Evolutionary conservation across 2,329 filamentous ascomycete species (phyloP), one percentile per base, ranked within the genome.

Genomic region (Trichoderma brevicompactum): DNA sequence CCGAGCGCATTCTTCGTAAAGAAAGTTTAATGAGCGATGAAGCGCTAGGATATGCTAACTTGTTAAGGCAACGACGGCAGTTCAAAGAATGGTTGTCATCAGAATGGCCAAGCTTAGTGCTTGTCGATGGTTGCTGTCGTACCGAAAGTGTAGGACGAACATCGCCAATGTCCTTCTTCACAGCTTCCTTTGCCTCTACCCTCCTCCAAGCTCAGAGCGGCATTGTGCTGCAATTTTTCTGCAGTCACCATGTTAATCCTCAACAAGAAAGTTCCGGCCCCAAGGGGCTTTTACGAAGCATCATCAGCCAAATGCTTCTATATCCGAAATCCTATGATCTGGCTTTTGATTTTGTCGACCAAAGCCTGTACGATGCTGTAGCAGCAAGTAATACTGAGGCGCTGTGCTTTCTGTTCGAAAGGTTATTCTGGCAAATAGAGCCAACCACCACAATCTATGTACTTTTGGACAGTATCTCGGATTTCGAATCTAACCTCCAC

Each of bases 1-100:
- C 60, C 6, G 60, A 63, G 32, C 60, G 60, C 15, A 63, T 63
- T n/a, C 40, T 63, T 4, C 60, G 60, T n/a, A 63, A 63, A 40
- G 60, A 63, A 38, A 63, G 60, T 15, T n/a, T 63, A n/a, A 63
- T 63, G 60, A 63, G 60, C 13, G 60, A 63, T 8, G 60, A 63
- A 36, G 60, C 60, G 13, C 49, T 63, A 17, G 60, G 49, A 40
- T 63, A 63, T 40, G 60, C 60, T 6, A 40, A 15, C 4, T 19
- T 46, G 9, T 8, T 63, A 28, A 53, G 60, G 7, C 60, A 63
- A 46, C 54, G 54, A 5, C 60, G 36, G 8, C 60, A 63, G 7
- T 63, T 63, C 32, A 43, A 53, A 13, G 60, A 63, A 9, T 63
- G 60, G 60, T 8, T 63, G 17, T 63, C 60, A 8, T 53, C 49